Evolutionary conservation across 805 yeast species (phyloP).

Genomic region (Torulaspora delbrueckii): DNA sequence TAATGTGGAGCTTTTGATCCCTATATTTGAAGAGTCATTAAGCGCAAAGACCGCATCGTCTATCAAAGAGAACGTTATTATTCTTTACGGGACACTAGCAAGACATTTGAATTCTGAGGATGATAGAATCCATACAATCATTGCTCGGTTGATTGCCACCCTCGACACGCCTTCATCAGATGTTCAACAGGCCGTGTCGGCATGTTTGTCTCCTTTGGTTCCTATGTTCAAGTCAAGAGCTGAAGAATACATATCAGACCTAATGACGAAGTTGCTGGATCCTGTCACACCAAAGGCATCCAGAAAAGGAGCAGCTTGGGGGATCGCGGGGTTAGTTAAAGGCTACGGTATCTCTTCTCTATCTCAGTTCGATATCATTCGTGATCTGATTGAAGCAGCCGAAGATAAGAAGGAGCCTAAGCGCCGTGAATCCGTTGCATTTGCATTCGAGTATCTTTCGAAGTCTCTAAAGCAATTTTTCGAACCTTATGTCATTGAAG

Average conservation of each 20-base stretch:
- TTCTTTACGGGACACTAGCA: constrained; percentile 87
- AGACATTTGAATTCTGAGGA: constrained; percentile 71
- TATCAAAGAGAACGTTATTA: constrained; percentile 74
- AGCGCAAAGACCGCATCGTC: constrained; percentile 36
- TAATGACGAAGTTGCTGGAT: constrained; percentile 57
- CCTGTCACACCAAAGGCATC: constrained; percentile 39
- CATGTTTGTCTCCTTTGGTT: constrained; percentile 81
- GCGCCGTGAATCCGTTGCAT: constrained; percentile 82
- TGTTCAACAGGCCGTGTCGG: constrained; percentile 83
- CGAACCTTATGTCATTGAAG: constrained; percentile 91
- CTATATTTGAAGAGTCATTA: constrained; percentile 71
- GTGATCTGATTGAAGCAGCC: constrained; percentile 72
- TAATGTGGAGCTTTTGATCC: constrained; percentile 68
- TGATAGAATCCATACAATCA: constrained; percentile 56
- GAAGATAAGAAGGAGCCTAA: constrained; percentile 76
- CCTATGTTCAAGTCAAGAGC: constrained; percentile 48
- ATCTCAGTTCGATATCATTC: constrained; percentile 68
- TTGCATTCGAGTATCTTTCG: constrained; percentile 81
- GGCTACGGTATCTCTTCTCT: constrained; percentile 83
- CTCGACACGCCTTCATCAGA: constrained; percentile 83
- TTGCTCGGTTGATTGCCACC: constrained; percentile 66
- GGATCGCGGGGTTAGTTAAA: constrained; percentile 87
- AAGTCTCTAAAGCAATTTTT: constrained; percentile 67
- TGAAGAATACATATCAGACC: constrained; percentile 48
- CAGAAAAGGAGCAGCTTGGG: constrained; percentile 95